These are phyloP conservation scores for Solanum pimpinellifolium DNA, from an alignment of 257 asterid genomes.

Conservation along the genomic window DNA sequence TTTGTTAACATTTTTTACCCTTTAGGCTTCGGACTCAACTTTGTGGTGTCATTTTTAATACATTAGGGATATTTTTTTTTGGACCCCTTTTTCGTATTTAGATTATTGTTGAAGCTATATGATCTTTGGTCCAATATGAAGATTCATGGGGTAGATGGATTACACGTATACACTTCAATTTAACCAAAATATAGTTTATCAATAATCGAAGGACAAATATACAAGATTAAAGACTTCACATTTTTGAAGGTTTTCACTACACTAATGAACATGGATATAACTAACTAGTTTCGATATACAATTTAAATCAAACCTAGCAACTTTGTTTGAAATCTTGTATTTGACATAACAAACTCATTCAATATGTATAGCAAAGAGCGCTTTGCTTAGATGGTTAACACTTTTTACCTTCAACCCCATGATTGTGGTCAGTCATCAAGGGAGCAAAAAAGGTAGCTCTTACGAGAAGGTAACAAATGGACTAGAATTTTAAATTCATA, in stretches of 20 bases:
- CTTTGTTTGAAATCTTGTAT: background rate
- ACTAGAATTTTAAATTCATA: background rate
- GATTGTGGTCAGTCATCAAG: background rate
- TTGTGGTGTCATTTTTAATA: background rate
- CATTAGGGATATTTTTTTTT: background rate
- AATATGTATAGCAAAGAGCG: background rate
- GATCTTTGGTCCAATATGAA: background rate
- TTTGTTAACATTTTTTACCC: no score
- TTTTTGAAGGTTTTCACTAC: background rate
- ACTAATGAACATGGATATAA: fast-evolving
- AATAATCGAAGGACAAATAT: background rate
- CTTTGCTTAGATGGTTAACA: background rate
- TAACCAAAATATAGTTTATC: background rate
- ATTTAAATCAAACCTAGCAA: background rate
- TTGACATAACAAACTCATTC: background rate
- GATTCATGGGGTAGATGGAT: background rate
- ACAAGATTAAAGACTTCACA: background rate
- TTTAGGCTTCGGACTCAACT: background rate
- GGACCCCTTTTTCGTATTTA: background rate
- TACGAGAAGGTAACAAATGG: background rate
- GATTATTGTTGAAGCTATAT: background rate
- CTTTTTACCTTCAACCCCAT: background rate
- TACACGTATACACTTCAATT: background rate
- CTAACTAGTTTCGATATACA: background rate
- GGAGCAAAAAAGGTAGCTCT: background rate